phyloP scores from a whole-genome alignment of 2,329 filamentous ascomycete species.

The Golovinomyces cichoracearum region DNA sequence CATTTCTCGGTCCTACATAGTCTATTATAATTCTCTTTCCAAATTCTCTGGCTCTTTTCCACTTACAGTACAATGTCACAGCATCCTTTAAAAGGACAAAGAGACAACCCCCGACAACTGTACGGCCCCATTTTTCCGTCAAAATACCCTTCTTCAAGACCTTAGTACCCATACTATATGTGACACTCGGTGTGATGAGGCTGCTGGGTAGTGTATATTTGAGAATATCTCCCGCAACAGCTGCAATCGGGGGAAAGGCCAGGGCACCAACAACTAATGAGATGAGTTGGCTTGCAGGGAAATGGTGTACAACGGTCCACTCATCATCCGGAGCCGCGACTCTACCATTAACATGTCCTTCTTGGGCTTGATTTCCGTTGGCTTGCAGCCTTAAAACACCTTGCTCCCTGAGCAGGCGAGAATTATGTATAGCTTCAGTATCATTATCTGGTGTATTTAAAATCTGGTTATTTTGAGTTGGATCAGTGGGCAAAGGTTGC shows the following conservation, averaged over 20 bases:
- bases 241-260: conserved; percentile 59
- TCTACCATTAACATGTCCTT: too few relatives aligned
- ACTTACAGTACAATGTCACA: conserved; percentile 35
- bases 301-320: neutral
- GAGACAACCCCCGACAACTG: conserved; percentile 63
- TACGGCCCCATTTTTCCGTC: conserved; percentile 69
- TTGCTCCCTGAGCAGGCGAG: too few relatives aligned
- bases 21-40: conserved; percentile 24
- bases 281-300: conserved; percentile 20
- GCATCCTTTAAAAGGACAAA: conserved; percentile 62
- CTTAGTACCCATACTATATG: conserved; percentile 2
- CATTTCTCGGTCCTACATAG: conserved; percentile 6
- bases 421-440: too few relatives aligned
- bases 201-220: conserved; percentile 35
- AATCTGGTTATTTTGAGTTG: too few relatives aligned
- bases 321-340: too few relatives aligned
- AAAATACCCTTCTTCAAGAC: conserved; percentile 24
- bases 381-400: too few relatives aligned
- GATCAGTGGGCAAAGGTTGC: too few relatives aligned
- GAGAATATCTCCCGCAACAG: conserved; percentile 50
- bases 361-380: too few relatives aligned
- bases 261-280: conserved; percentile 41
- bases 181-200: conserved; percentile 7
- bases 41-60: conserved; percentile 30
- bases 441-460: too few relatives aligned